Evolutionary conservation across 108 stramenopile genomes (phyloP).

Genomic region (Fragilaria crotonensis): DNA sequence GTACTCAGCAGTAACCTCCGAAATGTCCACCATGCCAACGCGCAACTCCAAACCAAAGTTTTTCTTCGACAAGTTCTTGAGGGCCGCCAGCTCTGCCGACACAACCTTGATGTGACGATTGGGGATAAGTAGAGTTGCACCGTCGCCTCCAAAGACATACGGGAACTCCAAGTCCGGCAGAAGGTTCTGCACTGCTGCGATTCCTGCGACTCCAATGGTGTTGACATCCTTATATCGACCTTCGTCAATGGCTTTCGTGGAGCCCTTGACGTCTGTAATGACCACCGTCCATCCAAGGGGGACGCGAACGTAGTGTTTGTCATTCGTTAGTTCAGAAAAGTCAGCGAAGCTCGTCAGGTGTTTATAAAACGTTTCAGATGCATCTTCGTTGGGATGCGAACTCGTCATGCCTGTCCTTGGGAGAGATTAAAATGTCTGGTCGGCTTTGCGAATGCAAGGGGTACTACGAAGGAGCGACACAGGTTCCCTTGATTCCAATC

Average conservation of each 20-base stretch:
- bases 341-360: too few relatives aligned
- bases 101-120: background rate
- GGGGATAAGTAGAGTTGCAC: background rate
- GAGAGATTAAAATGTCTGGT: too few relatives aligned
- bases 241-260: background rate
- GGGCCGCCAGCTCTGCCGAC: background rate
- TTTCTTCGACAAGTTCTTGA: background rate
- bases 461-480: too few relatives aligned
- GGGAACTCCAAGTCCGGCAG: background rate
- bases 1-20: too few relatives aligned
- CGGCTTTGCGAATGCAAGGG: too few relatives aligned
- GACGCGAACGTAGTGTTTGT: background rate
- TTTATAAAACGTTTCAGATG: too few relatives aligned
- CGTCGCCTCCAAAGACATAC: background rate
- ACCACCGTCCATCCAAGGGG: background rate
- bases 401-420: too few relatives aligned
- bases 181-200: background rate
- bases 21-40: background rate
- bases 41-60: background rate
- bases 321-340: background rate
- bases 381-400: too few relatives aligned
- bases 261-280: background rate
- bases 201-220: background rate
- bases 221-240: background rate
- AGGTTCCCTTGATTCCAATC: too few relatives aligned